phyloP scores from a whole-genome alignment of 768 basidiomycete species.

The Pleurotus salmoneostramineus region DNA sequence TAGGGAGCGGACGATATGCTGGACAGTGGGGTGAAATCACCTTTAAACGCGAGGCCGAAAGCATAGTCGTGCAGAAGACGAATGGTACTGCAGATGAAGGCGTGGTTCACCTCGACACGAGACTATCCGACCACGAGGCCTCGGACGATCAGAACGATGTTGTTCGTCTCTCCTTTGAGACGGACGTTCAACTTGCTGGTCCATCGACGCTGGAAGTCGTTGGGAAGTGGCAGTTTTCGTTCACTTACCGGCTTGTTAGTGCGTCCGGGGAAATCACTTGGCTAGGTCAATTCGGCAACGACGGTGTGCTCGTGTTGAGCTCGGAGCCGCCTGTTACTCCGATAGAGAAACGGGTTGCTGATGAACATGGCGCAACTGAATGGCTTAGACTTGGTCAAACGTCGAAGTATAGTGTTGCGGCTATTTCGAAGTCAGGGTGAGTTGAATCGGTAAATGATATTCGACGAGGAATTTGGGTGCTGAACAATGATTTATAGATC shows the following conservation, averaged over 20 bases:
- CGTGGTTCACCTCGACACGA: background rate
- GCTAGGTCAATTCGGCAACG: slow-evolving; percentile 40
- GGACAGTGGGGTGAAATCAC: slow-evolving; percentile 28
- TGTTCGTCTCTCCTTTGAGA: slow-evolving; percentile 26
- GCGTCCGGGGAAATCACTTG: slow-evolving; percentile 38
- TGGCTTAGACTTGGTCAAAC: slow-evolving; percentile 18
- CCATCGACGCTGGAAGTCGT: slow-evolving; percentile 34
- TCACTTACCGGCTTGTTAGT: slow-evolving; percentile 48
- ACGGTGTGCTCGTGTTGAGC: slow-evolving; percentile 37
- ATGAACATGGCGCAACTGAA: slow-evolving; percentile 6
- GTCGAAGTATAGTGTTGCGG: slow-evolving; percentile 19
- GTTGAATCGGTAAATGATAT: slow-evolving; percentile 6
- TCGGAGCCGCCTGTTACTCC: slow-evolving; percentile 5
- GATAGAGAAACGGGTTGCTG: slow-evolving; percentile 1
- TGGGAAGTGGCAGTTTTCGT: slow-evolving; percentile 24
- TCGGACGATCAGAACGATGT: background rate
- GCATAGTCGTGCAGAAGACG: background rate
- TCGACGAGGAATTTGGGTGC: too few relatives aligned
- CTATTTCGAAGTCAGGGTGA: slow-evolving; percentile 18
- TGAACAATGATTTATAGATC: background rate
- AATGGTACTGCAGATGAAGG: background rate
- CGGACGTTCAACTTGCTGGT: slow-evolving; percentile 41
- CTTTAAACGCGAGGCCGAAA: background rate
- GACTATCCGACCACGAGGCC: background rate
- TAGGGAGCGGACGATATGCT: slow-evolving; percentile 10